Conservation (phyloP, 768 basidiomycete species). For the Hemileccinum impolitum region DNA sequence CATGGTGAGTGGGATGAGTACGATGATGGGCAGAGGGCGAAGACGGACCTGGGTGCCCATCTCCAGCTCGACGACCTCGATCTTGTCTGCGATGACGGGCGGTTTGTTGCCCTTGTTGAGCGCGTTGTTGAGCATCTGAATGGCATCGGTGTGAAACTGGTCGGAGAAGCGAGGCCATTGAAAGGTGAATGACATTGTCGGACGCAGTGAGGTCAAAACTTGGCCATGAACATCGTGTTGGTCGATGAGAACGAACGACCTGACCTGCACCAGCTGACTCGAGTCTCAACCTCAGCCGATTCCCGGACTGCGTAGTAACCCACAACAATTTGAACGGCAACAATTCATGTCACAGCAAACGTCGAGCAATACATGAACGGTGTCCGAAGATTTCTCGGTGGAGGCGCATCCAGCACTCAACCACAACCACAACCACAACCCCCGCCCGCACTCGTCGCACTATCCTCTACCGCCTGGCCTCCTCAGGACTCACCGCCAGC, state of each 20-base stretch:
- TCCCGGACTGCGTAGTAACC: background rate
- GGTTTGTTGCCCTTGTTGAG: slow-evolving; percentile 98
- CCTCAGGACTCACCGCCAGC: slow-evolving; percentile 26
- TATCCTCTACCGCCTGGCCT: no score
- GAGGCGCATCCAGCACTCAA: slow-evolving; percentile 25
- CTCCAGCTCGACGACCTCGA: slow-evolving; percentile 97
- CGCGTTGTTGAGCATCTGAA: slow-evolving; percentile 94
- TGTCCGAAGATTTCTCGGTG: slow-evolving; percentile 61
- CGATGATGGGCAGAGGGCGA: background rate
- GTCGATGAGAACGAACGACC: slow-evolving; percentile 9
- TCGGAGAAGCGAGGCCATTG: slow-evolving; percentile 97
- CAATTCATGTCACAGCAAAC: slow-evolving; percentile 6
- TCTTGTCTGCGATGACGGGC: slow-evolving; percentile 94
- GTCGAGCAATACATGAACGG: slow-evolving; percentile 54
- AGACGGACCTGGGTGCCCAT: slow-evolving; percentile 92
- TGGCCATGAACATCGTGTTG: slow-evolving; percentile 20
- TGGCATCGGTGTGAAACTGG: slow-evolving; percentile 94
- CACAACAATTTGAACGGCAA: slow-evolving; percentile 13
- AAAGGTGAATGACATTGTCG: slow-evolving; percentile 94
- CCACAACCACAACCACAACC: slow-evolving; percentile 2
- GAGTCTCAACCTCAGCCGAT: background rate
- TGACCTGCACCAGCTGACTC: background rate
- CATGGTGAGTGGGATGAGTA: background rate
- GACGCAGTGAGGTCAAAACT: slow-evolving; percentile 9
- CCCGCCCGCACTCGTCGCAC: no score